Conservation (phyloP, 179 eudicot species). For the Vitellaria paradoxa region DNA sequence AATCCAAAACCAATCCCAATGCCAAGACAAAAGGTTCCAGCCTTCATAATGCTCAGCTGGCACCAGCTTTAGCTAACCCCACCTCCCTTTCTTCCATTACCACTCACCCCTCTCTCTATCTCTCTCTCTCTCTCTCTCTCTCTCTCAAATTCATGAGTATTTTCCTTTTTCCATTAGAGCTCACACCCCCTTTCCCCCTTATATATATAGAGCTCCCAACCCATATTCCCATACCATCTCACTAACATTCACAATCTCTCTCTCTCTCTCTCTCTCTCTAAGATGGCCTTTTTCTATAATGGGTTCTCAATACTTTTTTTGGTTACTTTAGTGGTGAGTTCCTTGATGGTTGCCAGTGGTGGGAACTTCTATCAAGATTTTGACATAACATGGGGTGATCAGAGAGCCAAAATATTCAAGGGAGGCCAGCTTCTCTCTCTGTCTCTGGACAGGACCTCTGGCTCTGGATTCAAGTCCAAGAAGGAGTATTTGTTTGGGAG, state of each 20-base stretch:
- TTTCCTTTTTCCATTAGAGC: background rate
- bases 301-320: constrained; percentile 10
- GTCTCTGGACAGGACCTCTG: constrained; percentile 39
- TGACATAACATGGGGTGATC: constrained; percentile 40
- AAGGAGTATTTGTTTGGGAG: constrained; percentile 41
- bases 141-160: constrained; percentile 13
- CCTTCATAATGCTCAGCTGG: constrained; percentile 4
- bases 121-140: background rate
- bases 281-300: background rate
- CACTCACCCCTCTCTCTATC: background rate
- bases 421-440: constrained; percentile 37
- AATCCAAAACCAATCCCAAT: background rate
- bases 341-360: constrained; percentile 19
- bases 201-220: constrained; percentile 4
- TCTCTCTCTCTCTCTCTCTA: background rate
- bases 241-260: background rate
- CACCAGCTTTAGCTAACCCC: background rate
- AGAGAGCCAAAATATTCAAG: constrained; percentile 28
- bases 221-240: background rate
- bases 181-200: background rate
- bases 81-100: too few species aligned
- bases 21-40: constrained; percentile 6
- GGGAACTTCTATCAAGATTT: constrained; percentile 42
- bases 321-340: constrained; percentile 7
- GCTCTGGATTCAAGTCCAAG: constrained; percentile 42